phyloP scores from a whole-genome alignment of 768 basidiomycete species.

The Lactarius hatsudake region DNA sequence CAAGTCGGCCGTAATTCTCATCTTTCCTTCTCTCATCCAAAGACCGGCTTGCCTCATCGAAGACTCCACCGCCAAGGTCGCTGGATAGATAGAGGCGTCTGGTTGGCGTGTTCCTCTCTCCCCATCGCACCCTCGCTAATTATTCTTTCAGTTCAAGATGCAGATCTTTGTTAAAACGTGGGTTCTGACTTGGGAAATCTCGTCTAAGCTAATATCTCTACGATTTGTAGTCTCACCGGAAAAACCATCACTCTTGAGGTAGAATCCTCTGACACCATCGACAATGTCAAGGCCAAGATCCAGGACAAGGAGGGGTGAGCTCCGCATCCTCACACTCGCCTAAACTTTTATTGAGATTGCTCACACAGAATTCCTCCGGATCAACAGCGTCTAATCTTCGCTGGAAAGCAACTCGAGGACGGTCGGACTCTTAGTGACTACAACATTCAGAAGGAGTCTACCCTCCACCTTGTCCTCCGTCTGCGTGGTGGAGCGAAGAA shows the following conservation, averaged over 20 bases:
- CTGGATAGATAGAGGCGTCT: conserved; percentile 87
- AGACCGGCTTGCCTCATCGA: conserved; percentile 71
- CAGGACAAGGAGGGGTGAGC: conserved; percentile 94
- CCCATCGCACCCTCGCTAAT: conserved; percentile 13
- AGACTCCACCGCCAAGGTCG: conserved; percentile 89
- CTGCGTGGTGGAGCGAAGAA: conserved; percentile 99
- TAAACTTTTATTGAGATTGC: conserved; percentile 16
- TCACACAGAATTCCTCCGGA: conserved; percentile 75
- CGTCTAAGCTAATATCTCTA: conserved; percentile 15
- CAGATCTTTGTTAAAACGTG: conserved; percentile 99
- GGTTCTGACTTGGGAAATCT: conserved; percentile 35
- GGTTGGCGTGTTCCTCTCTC: conserved; percentile 28
- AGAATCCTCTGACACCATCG: conserved; percentile 95
- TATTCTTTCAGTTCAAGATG: conserved; percentile 48
- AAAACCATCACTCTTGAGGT: conserved; percentile 99
- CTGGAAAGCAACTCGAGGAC: conserved; percentile 99
- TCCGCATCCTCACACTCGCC: neutral
- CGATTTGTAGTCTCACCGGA: conserved; percentile 77
- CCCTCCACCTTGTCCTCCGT: conserved; percentile 94
- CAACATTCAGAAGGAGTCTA: conserved; percentile 99
- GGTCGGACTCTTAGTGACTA: conserved; percentile 94
- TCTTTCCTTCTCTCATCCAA: conserved; percentile 30
- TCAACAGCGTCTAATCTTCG: conserved; percentile 98
- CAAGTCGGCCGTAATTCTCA: conserved; percentile 33
- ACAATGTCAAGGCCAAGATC: conserved; percentile 97